Evolutionary conservation across 2,329 filamentous ascomycete species (phyloP).

Genomic region (Alternaria arborescens): DNA sequence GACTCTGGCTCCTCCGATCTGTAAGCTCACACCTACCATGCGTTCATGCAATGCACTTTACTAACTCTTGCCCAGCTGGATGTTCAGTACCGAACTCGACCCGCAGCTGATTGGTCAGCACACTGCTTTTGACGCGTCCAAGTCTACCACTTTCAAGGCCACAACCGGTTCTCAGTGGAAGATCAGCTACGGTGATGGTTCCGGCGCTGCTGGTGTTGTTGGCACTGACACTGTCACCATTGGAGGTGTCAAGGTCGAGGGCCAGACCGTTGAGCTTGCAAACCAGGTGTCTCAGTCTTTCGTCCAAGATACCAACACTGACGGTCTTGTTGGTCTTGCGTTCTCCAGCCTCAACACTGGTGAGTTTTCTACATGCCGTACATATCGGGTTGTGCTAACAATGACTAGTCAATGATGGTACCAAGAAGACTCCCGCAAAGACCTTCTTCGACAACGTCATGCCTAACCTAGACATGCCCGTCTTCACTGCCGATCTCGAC

Average conservation of each 20-base stretch:
- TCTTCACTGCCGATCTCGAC: slow-evolving; percentile 76
- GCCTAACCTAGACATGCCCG: slow-evolving; percentile 66
- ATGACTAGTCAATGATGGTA: slow-evolving; percentile 46
- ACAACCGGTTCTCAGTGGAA: slow-evolving; percentile 64
- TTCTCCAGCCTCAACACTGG: slow-evolving; percentile 70
- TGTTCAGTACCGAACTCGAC: slow-evolving; percentile 70
- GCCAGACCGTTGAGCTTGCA: slow-evolving; percentile 74
- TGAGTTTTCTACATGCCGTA: slow-evolving; percentile 49
- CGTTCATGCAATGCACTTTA: background rate
- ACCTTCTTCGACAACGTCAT: slow-evolving; percentile 79
- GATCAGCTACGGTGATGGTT: slow-evolving; percentile 75
- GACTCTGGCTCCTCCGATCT: slow-evolving; percentile 80
- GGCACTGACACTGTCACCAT: slow-evolving; percentile 73
- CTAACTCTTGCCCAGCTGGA: slow-evolving; percentile 62
- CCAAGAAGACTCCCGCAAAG: slow-evolving; percentile 68
- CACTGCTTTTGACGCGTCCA: slow-evolving; percentile 62
- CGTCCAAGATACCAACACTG: slow-evolving; percentile 65
- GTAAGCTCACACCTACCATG: slow-evolving; percentile 49
- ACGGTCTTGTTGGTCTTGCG: slow-evolving; percentile 75
- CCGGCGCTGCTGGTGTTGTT: slow-evolving; percentile 69
- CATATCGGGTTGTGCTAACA: slow-evolving; percentile 13
- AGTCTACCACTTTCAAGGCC: slow-evolving; percentile 61
- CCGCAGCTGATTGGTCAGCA: slow-evolving; percentile 59
- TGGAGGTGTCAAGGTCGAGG: slow-evolving; percentile 68
- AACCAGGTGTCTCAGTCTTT: slow-evolving; percentile 67